These are phyloP conservation scores for Ogataea saltuana DNA, from an alignment of 805 yeast genomes.

Conservation along the genomic window DNA sequence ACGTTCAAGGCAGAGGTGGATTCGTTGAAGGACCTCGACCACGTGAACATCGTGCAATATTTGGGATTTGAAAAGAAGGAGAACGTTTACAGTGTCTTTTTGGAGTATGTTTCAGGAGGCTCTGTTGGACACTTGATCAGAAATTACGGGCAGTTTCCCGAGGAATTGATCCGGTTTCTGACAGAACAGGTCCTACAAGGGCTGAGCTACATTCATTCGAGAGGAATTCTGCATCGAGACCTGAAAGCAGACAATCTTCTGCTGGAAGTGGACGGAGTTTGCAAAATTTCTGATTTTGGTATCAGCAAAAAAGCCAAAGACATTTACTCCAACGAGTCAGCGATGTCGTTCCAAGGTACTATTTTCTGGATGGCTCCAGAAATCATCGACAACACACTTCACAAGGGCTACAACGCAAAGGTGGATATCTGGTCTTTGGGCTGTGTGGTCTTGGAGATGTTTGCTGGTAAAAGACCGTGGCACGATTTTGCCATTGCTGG, in stretches of 20 bases:
- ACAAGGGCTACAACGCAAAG: slow-evolving; percentile 95
- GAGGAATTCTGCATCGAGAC: slow-evolving; percentile 90
- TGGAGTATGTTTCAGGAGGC: slow-evolving; percentile 98
- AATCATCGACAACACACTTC: slow-evolving; percentile 81
- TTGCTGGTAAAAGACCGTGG: slow-evolving; percentile 98
- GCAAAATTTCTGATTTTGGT: slow-evolving; percentile 96
- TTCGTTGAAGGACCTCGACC: slow-evolving; percentile 91
- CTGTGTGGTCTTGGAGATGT: slow-evolving; percentile 96
- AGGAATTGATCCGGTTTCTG: slow-evolving; percentile 66
- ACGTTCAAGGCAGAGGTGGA: slow-evolving; percentile 90
- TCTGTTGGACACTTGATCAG: slow-evolving; percentile 86
- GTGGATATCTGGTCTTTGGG: slow-evolving; percentile 98
- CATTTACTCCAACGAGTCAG: slow-evolving; percentile 87
- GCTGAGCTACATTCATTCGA: slow-evolving; percentile 79
- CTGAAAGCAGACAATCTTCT: slow-evolving; percentile 91
- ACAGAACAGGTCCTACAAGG: slow-evolving; percentile 83
- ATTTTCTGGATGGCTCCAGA: slow-evolving; percentile 99
- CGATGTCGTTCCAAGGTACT: slow-evolving; percentile 93
- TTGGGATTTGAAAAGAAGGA: slow-evolving; percentile 84
- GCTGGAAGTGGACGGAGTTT: slow-evolving; percentile 87
- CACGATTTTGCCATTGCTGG: slow-evolving; percentile 92
- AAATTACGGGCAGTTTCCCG: slow-evolving; percentile 83
- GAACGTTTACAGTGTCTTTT: slow-evolving; percentile 76
- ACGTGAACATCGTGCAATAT: slow-evolving; percentile 91
- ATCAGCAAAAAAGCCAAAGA: slow-evolving; percentile 85